These are phyloP conservation scores for Plantago major DNA, from an alignment of 257 asterid species.

Conservation along the genomic window DNA sequence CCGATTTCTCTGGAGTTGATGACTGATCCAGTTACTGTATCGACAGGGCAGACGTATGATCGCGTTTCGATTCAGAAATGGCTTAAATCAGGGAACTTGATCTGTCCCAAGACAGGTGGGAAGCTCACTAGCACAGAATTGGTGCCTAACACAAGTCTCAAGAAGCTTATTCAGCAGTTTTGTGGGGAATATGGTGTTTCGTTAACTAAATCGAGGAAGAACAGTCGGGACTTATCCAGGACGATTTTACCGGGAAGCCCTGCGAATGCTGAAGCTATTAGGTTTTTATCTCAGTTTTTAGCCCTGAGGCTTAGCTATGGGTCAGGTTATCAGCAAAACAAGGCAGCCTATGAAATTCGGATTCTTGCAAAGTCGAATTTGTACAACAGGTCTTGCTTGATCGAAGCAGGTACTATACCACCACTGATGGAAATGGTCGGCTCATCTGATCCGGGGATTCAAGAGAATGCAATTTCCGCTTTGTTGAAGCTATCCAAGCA, in stretches of 20 bases:
- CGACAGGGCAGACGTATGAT: slow-evolving; percentile 78
- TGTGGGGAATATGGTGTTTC: slow-evolving; percentile 62
- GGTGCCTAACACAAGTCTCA: slow-evolving; percentile 48
- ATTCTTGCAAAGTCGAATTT: slow-evolving; percentile 59
- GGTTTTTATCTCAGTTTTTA: slow-evolving; percentile 41
- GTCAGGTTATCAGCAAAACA: slow-evolving; percentile 38
- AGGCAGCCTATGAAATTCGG: slow-evolving; percentile 67
- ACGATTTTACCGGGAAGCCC: slow-evolving; percentile 58
- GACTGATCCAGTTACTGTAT: slow-evolving; percentile 73
- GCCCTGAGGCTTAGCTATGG: slow-evolving; percentile 43
- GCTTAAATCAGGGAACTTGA: slow-evolving; percentile 57
- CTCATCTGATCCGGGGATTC: slow-evolving; percentile 37
- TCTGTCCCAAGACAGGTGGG: slow-evolving; percentile 75
- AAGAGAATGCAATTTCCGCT: slow-evolving; percentile 57
- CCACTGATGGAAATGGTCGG: slow-evolving; percentile 42
- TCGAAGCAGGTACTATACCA: slow-evolving; percentile 44
- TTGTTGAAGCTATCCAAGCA: slow-evolving; percentile 66
- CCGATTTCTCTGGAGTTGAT: slow-evolving; percentile 72
- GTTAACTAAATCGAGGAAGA: slow-evolving; percentile 41
- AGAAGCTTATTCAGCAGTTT: slow-evolving; percentile 55
- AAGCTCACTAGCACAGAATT: slow-evolving; percentile 40
- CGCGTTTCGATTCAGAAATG: slow-evolving; percentile 69
- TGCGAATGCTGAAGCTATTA: slow-evolving; percentile 53
- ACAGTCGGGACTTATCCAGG: slow-evolving; percentile 45
- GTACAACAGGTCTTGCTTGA: slow-evolving; percentile 48